Evolutionary conservation across 1,139 yeast genomes (phyloP), one percentile per base, ranked within the genome.

Genomic region (Suhomyces bolitotheri): DNA sequence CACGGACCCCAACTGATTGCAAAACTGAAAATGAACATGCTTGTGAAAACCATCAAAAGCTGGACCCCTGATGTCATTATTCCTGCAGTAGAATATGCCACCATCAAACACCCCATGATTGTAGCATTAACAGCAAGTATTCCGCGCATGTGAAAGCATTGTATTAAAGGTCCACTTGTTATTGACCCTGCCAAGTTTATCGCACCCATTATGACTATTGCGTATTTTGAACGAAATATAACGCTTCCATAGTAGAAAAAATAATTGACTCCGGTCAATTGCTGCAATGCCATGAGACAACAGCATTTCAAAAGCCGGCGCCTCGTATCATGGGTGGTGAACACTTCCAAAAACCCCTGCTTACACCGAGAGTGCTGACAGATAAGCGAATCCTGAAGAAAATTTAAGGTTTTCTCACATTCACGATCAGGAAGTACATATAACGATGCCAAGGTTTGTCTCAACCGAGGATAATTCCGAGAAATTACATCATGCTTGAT

Each of bases 1-100:
- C 62, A 46, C 1, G 68, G 66, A 3, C 70, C 69, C 70, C 69
- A 63, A 25, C 60, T 53, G 7, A 50, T 33, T 5, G 69, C 51
- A 41, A 63, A 63, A 4, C 43, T 38, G 9, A 60, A 41, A 16
- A 63, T 46, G 22, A 58, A 57, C 7, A 38, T 20, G 33, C 55
- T 40, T 7, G 43, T 45, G 12, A 44, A 22, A 11, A 39, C 35
- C 10, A 50, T 38, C 33, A 46, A 27, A 8, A 40, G 16, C 21
- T 12, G 27, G 10, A 14, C 16, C 16, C 8, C 17, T 17, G 14
- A 21, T 16, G 19, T 8, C 6, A 17, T 8, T 6, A 17, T 31
- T 28, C 60, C 47, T 27, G 43, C 26, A 2, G 27, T 35, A 2
- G 54, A 33, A 34, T 39, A 48, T 16, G 36, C 29, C 8, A 45